Evolutionary conservation across 768 basidiomycete species (phyloP), one percentile per base, ranked within the genome.

Genomic region (Tricholoma flavovirens): DNA sequence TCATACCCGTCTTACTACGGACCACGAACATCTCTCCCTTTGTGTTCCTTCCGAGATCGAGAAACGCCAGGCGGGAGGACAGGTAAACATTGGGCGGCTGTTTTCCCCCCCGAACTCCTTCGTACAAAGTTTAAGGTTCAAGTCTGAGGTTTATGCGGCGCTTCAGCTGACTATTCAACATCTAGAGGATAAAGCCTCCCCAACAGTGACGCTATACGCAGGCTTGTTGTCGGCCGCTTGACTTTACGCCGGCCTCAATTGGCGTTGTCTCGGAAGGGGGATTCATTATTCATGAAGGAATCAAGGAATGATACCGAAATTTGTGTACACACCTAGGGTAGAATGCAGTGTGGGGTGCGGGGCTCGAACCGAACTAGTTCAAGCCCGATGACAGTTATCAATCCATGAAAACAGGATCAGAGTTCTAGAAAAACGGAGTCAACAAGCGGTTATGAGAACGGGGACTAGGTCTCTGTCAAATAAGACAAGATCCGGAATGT

Each of bases 231-330:
- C 46, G 46, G 46, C 12, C 7, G 7, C 46, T 49, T 49, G 46
- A 30, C 26, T 9, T 49, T 30, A 49, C 4, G 46, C 46, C 46
- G 46, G 26, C 8, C 3, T 29, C 46, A 29, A 15, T 10, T 49
- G 46, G 29, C 29, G 29, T 24, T 49, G 30, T 49, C 53, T 48
- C 43, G 49, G 50, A 54, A 51, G 51, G 46, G 38, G 51, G 24
- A 54, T 54, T 48, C 53, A 29, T 56, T 54, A 55, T 60, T 19
- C 48, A 24, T 46, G 52, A 43, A 43, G 48, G 45, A 56, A 43
- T 53, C 54, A 49, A 54, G 42, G 32, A 33, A 36, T 24, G 40
- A 15, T 45, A 35, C 49, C 49, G 53, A 58, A 26, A 24, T 45
- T 40, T 51, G 40, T 38, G 17, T 21, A 26, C 50, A 9, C n/a